These are phyloP conservation scores for Cercophora sp. DNA, from an alignment of 495 filamentous ascomycete species.

Conservation along the genomic window DNA sequence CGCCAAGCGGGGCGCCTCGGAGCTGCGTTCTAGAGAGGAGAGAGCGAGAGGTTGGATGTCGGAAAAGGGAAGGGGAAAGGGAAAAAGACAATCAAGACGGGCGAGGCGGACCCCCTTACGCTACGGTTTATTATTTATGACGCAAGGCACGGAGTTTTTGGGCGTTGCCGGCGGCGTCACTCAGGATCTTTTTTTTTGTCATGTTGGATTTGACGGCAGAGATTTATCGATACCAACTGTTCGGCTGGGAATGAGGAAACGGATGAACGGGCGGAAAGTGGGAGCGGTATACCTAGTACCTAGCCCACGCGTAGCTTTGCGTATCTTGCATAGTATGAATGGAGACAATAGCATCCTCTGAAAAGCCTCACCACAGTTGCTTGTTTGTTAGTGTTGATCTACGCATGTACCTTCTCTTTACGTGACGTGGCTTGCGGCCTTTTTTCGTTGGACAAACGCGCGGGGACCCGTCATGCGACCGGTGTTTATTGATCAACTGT, in stretches of 20 bases:
- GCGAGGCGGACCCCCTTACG: slow-evolving; percentile 5
- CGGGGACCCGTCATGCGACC: background rate
- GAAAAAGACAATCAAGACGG: background rate
- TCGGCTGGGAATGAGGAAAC: background rate
- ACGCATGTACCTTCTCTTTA: background rate
- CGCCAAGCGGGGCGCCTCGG: too few species aligned
- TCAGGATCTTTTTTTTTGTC: slow-evolving; percentile 10
- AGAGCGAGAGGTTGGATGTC: too few species aligned
- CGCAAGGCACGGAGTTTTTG: slow-evolving; percentile 17
- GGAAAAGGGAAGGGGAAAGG: slow-evolving; percentile 7
- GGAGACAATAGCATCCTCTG: too few species aligned
- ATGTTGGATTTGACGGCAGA: background rate
- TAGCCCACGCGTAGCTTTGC: too few species aligned
- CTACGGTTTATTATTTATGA: slow-evolving; percentile 12
- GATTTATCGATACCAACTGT: background rate
- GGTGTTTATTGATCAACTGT: background rate
- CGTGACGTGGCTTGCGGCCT: slow-evolving; percentile 10
- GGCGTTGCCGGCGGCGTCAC: slow-evolving; percentile 26
- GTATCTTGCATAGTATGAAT: slow-evolving; percentile 1
- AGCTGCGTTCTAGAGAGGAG: too few species aligned
- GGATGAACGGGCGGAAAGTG: background rate
- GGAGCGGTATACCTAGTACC: background rate
- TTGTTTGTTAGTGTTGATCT: background rate
- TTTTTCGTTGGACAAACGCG: background rate
- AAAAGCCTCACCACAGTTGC: too few species aligned